These are phyloP conservation scores for Umbilicus rupestris DNA, from an alignment of 164 flowering plant genomes.

Conservation along the genomic window DNA sequence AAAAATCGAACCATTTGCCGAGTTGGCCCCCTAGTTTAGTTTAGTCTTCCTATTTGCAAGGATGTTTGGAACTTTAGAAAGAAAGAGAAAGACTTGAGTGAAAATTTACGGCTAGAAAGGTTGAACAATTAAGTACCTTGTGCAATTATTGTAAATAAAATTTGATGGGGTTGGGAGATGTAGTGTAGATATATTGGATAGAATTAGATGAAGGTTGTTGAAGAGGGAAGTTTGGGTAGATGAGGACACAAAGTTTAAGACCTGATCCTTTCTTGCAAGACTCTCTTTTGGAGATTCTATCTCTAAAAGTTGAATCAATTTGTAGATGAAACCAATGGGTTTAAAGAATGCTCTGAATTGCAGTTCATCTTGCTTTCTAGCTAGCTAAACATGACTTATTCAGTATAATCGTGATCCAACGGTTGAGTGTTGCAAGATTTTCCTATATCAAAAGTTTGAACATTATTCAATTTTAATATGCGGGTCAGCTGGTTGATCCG, in stretches of 20 bases:
- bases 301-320: background rate
- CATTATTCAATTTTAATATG: no score
- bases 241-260: conserved; percentile 3
- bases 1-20: conserved; percentile 22
- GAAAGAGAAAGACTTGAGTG: background rate
- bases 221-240: background rate
- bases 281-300: background rate
- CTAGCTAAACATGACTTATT: no score
- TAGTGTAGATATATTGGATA: background rate
- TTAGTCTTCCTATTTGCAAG: conserved; percentile 8
- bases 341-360: no score
- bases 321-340: background rate
- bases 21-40: background rate
- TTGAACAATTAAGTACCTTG: conserved; percentile 2
- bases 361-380: no score
- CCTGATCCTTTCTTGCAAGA: background rate
- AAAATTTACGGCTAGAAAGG: background rate
- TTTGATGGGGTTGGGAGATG: background rate
- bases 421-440: no score
- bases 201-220: background rate
- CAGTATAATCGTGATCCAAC: no score
- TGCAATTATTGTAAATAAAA: background rate
- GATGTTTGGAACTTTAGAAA: background rate
- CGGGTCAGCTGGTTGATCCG: no score
- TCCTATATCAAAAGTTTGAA: no score